These are phyloP conservation scores for Eragrostis curvula DNA, from an alignment of 176 grass and related monocot species.

Conservation along the genomic window DNA sequence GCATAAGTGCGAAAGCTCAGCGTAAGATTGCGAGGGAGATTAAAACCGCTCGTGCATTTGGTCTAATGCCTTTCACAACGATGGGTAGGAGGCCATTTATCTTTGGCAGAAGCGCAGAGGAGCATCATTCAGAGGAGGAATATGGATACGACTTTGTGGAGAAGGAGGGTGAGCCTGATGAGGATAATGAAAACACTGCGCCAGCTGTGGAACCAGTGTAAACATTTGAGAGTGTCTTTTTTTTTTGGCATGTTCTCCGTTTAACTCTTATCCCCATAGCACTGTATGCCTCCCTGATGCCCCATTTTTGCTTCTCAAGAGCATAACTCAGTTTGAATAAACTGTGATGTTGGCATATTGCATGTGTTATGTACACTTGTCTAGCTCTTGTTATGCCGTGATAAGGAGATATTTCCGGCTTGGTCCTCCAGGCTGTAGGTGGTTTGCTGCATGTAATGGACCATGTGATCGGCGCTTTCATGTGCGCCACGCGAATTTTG, in stretches of 20 bases:
- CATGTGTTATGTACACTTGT: background rate
- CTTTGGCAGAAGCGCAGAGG: conserved; percentile 75
- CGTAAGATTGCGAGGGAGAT: conserved; percentile 93
- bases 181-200: background rate
- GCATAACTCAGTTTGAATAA: conserved; percentile 25
- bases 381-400: background rate
- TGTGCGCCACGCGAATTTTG: background rate
- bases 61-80: conserved; percentile 90
- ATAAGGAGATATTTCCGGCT: background rate
- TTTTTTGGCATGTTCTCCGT: background rate
- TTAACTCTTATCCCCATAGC: background rate
- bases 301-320: conserved; percentile 6
- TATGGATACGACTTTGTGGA: conserved; percentile 41
- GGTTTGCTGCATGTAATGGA: conserved; percentile 7
- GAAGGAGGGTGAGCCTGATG: conserved; percentile 27
- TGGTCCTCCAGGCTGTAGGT: conserved; percentile 2
- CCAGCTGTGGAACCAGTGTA: conserved; percentile 20
- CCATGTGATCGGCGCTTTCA: background rate
- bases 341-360: background rate
- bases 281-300: background rate
- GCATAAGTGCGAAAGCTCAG: conserved; percentile 95
- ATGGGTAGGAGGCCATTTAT: conserved; percentile 87
- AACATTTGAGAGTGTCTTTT: background rate
- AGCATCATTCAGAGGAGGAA: conserved; percentile 49
- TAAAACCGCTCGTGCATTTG: conserved; percentile 80